Base-by-base conservation (phyloP, 2,329 filamentous ascomycete genomes). In the Fusarium haematococcum region DNA sequence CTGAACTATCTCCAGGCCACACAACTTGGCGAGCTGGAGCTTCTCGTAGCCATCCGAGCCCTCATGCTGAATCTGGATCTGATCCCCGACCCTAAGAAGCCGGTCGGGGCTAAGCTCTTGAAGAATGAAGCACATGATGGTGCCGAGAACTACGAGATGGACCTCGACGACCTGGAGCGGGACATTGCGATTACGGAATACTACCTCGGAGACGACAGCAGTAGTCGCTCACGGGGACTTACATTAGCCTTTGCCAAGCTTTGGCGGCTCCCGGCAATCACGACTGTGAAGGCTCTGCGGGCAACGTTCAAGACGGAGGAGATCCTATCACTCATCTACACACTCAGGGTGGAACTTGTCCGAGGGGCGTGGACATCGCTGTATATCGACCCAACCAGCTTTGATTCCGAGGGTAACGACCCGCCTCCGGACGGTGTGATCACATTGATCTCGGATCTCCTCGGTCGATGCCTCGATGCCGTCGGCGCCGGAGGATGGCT, bases 401-500 rank as follows among this genome's bases (percentile, higher is more conserved):
- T 86, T 33, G 86, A 89, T 57, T 73, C 79, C 2, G 83, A 84
- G 64, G 79, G 80, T 56, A 81, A 81, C 67, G 83, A 84, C 27
- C 77, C 82, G 25, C 89, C 91, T 0, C 90, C 92, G 23, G 91
- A 95, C 77, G 90, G 90, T 59, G 90, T 91, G 61, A 92, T 95
- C 74, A 87, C 90, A 18, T 88, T 94, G 45, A 92, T 96, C 71
- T 90, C 92, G 18, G 91, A 92, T 73, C 86, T 96, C 5, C 87
- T 95, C 33, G 91, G 91, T 72, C 91, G 91, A 77, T 94, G 93
- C 70, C 87, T 96, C 50, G 94, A 96, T 81, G 91, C 94, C 0
- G 89, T 96, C 18, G 93, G 93, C 2, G 88, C 92, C 11, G 90
- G 91, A 63, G 93, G 93, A 23, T 95, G 93, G 93, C 86, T 95